phyloP scores from a whole-genome alignment of 2,329 filamentous ascomycete species.

The Colletotrichum endophyticum region DNA sequence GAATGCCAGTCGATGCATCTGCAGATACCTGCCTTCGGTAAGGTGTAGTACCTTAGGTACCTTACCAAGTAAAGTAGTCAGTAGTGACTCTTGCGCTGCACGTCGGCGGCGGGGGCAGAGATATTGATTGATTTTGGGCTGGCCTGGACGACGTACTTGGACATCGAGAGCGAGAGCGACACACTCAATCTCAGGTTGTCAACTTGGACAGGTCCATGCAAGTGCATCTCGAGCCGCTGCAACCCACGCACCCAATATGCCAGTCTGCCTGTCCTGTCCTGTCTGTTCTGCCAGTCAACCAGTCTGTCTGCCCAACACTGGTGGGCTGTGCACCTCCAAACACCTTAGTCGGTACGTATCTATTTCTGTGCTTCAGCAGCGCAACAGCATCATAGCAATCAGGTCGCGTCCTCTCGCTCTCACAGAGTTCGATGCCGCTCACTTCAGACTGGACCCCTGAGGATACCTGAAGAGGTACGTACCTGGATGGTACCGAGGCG shows the following conservation, averaged over 20 bases:
- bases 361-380: background rate
- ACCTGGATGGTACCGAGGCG: too few species aligned
- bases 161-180: background rate
- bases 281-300: background rate
- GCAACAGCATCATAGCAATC: background rate
- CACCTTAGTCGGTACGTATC: background rate
- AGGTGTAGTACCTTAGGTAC: background rate
- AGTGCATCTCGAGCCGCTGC: background rate
- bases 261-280: background rate
- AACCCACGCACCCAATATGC: background rate
- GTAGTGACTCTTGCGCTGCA: background rate
- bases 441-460: background rate
- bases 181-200: background rate
- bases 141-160: background rate
- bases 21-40: background rate
- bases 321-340: constrained; percentile 3
- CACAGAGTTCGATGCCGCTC: background rate
- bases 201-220: background rate
- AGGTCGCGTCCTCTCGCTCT: background rate
- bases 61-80: background rate
- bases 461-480: background rate
- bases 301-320: background rate
- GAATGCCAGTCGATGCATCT: background rate
- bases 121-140: background rate
- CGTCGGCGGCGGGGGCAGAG: constrained; percentile 1